Conservation (phyloP, 108 stramenopile genomes). For the Licmophora abbreviata region DNA sequence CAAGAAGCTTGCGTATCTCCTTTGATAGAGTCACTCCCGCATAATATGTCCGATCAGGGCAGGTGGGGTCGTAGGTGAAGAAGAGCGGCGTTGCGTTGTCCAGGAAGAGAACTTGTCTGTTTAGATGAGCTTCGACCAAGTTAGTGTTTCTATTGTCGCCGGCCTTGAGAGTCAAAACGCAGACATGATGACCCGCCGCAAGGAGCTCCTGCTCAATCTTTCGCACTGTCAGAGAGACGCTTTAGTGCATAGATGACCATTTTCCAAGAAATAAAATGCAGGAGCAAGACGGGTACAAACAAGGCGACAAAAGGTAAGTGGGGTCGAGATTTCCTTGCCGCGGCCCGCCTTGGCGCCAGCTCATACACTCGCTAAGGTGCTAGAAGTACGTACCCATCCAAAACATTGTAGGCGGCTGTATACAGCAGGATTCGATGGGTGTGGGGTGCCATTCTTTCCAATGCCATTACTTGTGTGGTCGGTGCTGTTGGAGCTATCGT, state of each 20-base stretch:
- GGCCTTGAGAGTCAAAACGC: conserved; percentile 39
- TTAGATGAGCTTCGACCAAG: conserved; percentile 37
- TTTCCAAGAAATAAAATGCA: neutral
- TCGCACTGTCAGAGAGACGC: conserved; percentile 57
- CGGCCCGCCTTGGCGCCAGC: too few relatives aligned
- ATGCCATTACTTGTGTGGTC: too few relatives aligned
- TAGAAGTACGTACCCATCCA: conserved; percentile 45
- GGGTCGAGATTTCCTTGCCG: too few relatives aligned
- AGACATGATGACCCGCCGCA: conserved; percentile 35
- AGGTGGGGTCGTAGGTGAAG: conserved; percentile 36
- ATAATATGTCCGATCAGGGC: conserved; percentile 30
- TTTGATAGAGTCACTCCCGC: conserved; percentile 31
- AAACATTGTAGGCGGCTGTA: conserved; percentile 52
- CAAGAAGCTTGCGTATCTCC: conserved; percentile 16
- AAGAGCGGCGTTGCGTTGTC: conserved; percentile 44
- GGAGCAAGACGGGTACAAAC: conserved; percentile 2
- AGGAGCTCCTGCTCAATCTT: conserved; percentile 60
- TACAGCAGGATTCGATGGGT: conserved; percentile 41
- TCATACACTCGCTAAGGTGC: too few relatives aligned
- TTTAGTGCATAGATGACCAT: conserved; percentile 9
- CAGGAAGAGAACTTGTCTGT: conserved; percentile 44
- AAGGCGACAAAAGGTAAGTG: too few relatives aligned
- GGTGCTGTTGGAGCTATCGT: too few relatives aligned
- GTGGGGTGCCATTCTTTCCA: too few relatives aligned
- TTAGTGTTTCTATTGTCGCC: conserved; percentile 44